Conservation (phyloP, 2,329 filamentous ascomycete genomes). For the Graphilbum fragrans region DNA sequence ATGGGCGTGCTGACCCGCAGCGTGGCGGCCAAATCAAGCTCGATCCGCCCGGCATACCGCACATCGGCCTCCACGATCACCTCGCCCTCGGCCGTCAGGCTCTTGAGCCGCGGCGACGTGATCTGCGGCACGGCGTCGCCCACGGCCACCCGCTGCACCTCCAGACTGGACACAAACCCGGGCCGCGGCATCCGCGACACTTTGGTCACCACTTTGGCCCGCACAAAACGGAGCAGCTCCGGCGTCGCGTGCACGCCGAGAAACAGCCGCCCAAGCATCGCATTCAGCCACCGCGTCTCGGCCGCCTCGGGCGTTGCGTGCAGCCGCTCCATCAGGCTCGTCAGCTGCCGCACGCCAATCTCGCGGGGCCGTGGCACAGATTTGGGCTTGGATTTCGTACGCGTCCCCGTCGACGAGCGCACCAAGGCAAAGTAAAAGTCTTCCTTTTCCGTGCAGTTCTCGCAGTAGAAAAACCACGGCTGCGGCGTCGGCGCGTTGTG, state of each 20-base stretch:
- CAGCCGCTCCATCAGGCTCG: constrained; percentile 76
- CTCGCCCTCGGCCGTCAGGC: constrained; percentile 85
- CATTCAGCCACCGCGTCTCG: constrained; percentile 90
- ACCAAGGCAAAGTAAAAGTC: constrained; percentile 95
- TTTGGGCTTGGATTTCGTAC: too few relatives aligned
- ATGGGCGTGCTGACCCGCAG: constrained; percentile 82
- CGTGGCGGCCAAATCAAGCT: constrained; percentile 83
- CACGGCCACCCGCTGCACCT: constrained; percentile 72
- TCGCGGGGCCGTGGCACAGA: constrained; percentile 56
- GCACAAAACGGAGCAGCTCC: constrained; percentile 66
- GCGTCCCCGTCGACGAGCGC: too few relatives aligned
- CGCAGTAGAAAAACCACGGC: constrained; percentile 88
- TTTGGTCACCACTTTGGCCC: constrained; percentile 87
- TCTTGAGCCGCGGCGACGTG: constrained; percentile 76
- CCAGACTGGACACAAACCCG: constrained; percentile 74
- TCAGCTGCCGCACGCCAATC: constrained; percentile 77
- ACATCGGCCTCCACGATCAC: constrained; percentile 78
- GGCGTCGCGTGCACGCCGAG: constrained; percentile 76
- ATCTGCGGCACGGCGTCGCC: constrained; percentile 81
- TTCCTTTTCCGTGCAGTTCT: constrained; percentile 93
- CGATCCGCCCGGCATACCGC: constrained; percentile 79
- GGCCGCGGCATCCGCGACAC: constrained; percentile 89
- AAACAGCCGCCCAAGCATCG: constrained; percentile 77
- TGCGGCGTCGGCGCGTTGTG: constrained; percentile 50
- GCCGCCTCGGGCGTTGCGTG: constrained; percentile 87